A percentile compares a stretch with the other conserved stretches of the same genome.
Evolutionary conservation across 345 rosid species (phyloP).

Genomic region (Dimocarpus longan): DNA sequence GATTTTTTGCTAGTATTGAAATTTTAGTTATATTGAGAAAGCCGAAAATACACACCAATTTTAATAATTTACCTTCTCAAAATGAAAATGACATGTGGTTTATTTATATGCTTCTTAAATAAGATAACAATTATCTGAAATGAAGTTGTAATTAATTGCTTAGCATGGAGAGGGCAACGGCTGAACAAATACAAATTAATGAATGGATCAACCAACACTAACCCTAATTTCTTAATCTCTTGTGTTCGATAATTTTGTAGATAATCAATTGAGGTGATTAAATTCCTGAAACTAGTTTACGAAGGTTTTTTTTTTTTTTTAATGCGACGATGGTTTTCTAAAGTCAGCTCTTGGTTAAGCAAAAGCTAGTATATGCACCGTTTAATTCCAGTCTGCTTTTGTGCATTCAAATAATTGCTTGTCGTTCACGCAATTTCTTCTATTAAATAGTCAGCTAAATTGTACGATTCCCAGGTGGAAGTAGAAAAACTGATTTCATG

Average conservation of each 20-base stretch:
- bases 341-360: neutral
- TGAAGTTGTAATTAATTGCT: too few relatives aligned
- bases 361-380: too few relatives aligned
- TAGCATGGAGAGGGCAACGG: neutral
- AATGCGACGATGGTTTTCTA: neutral
- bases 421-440: constrained; percentile 21
- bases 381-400: neutral
- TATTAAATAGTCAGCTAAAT: neutral
- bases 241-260: neutral
- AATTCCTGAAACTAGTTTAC: neutral
- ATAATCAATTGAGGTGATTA: neutral
- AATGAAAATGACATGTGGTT: neutral
- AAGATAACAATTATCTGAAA: neutral
- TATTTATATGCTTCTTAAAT: neutral
- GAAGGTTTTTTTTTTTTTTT: neutral
- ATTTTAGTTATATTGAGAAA: too few relatives aligned
- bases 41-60: too few relatives aligned
- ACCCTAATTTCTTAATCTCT: too few relatives aligned
- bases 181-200: neutral
- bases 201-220: neutral
- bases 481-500: neutral
- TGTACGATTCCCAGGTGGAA: neutral
- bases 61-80: neutral
- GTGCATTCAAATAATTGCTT: neutral
- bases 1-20: too few relatives aligned